Evolutionary conservation across 306 rosid genomes (phyloP).

Genomic region (Cucurbita moschata): DNA sequence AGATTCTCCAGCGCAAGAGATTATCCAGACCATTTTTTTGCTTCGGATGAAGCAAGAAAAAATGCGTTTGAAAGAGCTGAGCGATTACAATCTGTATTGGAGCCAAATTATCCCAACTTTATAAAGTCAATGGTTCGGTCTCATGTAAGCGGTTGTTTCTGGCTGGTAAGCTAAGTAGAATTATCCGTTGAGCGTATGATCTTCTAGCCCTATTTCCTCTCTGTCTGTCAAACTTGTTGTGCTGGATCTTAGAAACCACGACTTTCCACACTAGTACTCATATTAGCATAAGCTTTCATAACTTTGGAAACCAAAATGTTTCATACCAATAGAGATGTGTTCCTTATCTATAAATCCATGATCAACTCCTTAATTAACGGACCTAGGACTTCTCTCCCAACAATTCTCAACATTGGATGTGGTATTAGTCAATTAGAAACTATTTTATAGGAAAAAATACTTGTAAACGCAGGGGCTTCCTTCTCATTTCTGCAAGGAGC

Average conservation of each 20-base stretch:
- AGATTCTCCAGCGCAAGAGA: conserved; percentile 35
- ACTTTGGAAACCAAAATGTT: no score
- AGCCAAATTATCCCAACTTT: conserved; percentile 29
- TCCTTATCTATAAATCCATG: no score
- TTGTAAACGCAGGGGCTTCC: conserved; percentile 49
- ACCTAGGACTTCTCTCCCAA: no score
- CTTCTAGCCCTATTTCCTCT: neutral
- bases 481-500: conserved; percentile 25
- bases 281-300: no score
- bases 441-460: conserved; percentile 2
- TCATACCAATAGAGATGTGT: no score
- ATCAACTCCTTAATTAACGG: no score
- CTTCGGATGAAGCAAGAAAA: conserved; percentile 42
- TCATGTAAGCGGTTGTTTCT: conserved; percentile 72
- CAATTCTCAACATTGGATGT: neutral
- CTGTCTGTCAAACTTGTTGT: neutral
- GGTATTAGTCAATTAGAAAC: neutral
- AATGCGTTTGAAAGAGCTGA: conserved; percentile 50
- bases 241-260: no score
- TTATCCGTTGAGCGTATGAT: neutral
- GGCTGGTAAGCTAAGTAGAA: conserved; percentile 47
- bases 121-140: conserved; percentile 70
- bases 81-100: conserved; percentile 20
- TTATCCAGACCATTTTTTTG: conserved; percentile 40
- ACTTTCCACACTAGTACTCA: no score